Evolutionary conservation across 805 yeast species (phyloP), one percentile per base, ranked within the genome.

Genomic region (Blastobotrys americana): DNA sequence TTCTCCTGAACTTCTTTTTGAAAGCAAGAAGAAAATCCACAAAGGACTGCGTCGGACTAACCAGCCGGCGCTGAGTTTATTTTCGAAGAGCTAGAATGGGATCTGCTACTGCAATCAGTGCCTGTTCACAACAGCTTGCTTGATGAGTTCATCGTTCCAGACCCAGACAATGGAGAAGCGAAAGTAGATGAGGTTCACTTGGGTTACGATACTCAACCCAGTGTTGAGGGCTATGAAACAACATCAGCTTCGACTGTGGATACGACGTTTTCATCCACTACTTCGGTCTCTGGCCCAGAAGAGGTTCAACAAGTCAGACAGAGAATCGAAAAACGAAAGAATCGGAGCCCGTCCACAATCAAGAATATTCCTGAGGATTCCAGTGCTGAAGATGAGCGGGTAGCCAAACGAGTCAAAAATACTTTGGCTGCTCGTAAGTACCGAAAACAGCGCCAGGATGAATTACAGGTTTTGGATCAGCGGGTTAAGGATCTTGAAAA

Each of bases 371-470:
- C n/a, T n/a, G 31, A 25, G 13, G 25, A 22, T 10, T 34, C 15
- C 3, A 6, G 18, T 3, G 15, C 17, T 20, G 41, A 31, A 4
- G 45, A 37, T 28, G 36, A 4, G 13, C 31, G 33, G 15, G 33
- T 16, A 9, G 31, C 28, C 6, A 41, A 40, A 22, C 39, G 48
- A 15, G 33, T 15, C 19, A 48, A 37, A 28, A 48, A 48, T 25
- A 48, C 51, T n/a, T 6, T 45, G 33, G 51, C 51, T 4, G 48
- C 51, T 3, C 20, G 51, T 20, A 33, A 40, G 31, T 48, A 48
- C 28, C 43, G 51, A 9, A 31, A 48, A 23, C 37, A 41, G 38
- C 45, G 48, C 2, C 36, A 37, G 20, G 44, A 48, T 23, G 51
- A 48, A 18, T 27, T 48, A 31, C 46, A 48, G 16, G 39, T 42